phyloP scores from a whole-genome alignment of 345 rosid species.

The Salix suchowensis region DNA sequence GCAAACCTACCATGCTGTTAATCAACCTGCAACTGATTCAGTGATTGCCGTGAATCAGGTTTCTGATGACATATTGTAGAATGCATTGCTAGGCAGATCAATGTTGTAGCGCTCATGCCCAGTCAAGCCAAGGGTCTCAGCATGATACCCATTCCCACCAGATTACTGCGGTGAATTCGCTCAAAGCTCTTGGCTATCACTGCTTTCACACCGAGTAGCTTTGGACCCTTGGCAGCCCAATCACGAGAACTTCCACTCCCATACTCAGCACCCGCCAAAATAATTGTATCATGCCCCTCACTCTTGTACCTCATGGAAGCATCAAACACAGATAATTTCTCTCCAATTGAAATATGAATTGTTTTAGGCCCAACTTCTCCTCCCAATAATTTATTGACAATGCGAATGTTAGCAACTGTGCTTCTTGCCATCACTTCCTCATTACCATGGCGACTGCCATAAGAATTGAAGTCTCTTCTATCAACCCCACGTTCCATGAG shows the following conservation, averaged over 20 bases:
- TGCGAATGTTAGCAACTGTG: constrained; percentile 75
- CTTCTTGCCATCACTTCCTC: constrained; percentile 89
- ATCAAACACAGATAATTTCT: constrained; percentile 77
- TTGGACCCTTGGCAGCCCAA: constrained; percentile 99
- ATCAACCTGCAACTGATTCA: too few relatives aligned
- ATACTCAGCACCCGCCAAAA: constrained; percentile 89
- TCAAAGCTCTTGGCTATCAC: constrained; percentile 85
- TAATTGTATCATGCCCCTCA: constrained; percentile 60
- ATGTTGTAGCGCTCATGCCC: too few relatives aligned
- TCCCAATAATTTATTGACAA: constrained; percentile 69
- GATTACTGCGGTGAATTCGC: too few relatives aligned
- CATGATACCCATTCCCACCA: too few relatives aligned
- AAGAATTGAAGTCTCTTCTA: constrained; percentile 79
- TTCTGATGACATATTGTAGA: too few relatives aligned
- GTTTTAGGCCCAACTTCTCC: constrained; percentile 95
- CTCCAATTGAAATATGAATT: constrained; percentile 69
- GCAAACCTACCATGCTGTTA: too few relatives aligned
- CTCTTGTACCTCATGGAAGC: constrained; percentile 77
- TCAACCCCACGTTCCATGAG: constrained; percentile 79
- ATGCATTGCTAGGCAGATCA: too few relatives aligned
- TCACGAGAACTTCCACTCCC: constrained; percentile 99
- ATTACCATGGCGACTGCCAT: constrained; percentile 87
- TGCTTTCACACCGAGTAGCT: constrained; percentile 45
- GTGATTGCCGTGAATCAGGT: too few relatives aligned
- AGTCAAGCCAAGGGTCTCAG: too few relatives aligned